Evolutionary conservation across 495 filamentous ascomycete species (phyloP), one percentile per base, ranked within the genome.

Genomic region (Daldinia loculata): DNA sequence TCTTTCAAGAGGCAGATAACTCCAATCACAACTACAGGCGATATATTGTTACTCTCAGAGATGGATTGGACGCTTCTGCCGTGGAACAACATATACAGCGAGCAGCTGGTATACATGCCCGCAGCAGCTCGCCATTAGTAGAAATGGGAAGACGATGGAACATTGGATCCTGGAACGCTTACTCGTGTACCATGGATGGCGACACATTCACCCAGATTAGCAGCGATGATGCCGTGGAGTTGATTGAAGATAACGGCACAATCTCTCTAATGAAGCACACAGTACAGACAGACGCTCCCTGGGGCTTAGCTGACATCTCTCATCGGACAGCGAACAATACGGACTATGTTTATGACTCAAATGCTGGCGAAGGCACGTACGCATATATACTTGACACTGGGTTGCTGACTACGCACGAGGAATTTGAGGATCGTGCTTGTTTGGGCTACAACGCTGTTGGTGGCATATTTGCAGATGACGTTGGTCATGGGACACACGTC

Each of bases 401-500:
- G 56, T 80, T 89, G 70, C 77, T 82, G 26, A 79, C 76, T 24
- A 69, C 75, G 2, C 88, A 91, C 75, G 71, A 61, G 34, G 80
- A 90, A 52, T 89, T 90, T 51, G 85, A 77, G 1, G 82, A 80
- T 41, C 87, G 88, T 65, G 85, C 82, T 50, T 75, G 30, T 27
- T 79, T 80, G 27, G 88, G 87, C 29, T 84, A 85, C 73, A 89
- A 90, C 76, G 84, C 79, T 58, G 78, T 84, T 48, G 75, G 78
- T 6, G 80, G 70, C 27, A 73, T 75, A 4, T 74, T 76, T 50
- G 76, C 79, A 9, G 84, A 88, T 78, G 79, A 80, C 32, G 69
- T 82, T 60, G 85, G 89, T 39, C 90, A 92, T 75, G 90, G 89
- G 24, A 91, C 89, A 2, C 89, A 91, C 76, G 83, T 86, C 27